Conservation (phyloP, 306 rosid genomes). For the Vicia faba region DNA sequence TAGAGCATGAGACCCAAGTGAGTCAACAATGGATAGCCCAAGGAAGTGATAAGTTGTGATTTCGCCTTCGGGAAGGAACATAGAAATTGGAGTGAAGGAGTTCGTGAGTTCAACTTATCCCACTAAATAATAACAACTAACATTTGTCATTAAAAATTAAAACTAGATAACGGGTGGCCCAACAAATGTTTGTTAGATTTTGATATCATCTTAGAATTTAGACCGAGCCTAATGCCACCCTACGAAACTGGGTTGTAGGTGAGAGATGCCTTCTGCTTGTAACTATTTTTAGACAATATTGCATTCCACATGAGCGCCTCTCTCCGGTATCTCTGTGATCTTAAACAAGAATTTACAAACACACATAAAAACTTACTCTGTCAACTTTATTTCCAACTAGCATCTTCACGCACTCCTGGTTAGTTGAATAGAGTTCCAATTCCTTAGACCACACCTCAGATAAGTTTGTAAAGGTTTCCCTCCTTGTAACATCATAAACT, state of each 20-base stretch:
- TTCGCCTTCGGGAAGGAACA: too few relatives aligned
- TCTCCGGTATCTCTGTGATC: neutral
- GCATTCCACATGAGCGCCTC: neutral
- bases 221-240: neutral
- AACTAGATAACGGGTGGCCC: neutral
- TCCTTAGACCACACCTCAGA: conserved; percentile 95
- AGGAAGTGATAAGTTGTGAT: too few relatives aligned
- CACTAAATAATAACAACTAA: too few relatives aligned
- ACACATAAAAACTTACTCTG: conserved; percentile 58
- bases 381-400: conserved; percentile 97
- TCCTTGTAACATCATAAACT: conserved; percentile 90
- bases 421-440: conserved; percentile 74
- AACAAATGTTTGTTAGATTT: neutral
- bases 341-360: neutral
- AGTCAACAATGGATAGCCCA: neutral
- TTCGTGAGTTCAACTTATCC: too few relatives aligned
- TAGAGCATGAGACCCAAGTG: neutral
- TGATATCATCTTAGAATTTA: neutral
- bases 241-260: neutral
- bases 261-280: neutral
- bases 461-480: conserved; percentile 81
- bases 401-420: conserved; percentile 83
- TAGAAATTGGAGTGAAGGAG: too few relatives aligned
- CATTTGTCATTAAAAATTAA: too few relatives aligned
- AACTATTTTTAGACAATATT: neutral